A percentile compares a stretch with the other conserved stretches of the same genome.
phyloP scores from a whole-genome alignment of 1,284 basidiomycete species.

The Apiotrichum laibachii region DNA sequence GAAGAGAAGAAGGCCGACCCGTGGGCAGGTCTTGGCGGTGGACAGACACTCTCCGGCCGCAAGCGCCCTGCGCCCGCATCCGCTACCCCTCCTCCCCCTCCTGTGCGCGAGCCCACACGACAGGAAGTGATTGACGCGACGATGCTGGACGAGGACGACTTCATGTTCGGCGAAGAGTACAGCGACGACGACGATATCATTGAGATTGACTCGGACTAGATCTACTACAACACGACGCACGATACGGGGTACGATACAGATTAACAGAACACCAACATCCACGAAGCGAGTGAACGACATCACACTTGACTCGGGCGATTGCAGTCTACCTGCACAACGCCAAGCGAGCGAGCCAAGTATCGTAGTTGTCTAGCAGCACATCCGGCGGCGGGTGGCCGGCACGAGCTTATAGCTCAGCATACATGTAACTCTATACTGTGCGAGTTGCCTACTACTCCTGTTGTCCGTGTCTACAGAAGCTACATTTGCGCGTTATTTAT shows the following conservation, averaged over 20 bases:
- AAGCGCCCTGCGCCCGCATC: conserved; percentile 11
- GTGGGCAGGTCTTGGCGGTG: conserved; percentile 47
- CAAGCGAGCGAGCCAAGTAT: not conserved
- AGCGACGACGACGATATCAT: conserved; percentile 38
- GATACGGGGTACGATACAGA: not conserved
- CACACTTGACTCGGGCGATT: not conserved
- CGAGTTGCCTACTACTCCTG: too few species aligned
- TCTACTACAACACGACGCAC: not conserved
- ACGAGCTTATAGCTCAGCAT: conserved; percentile 4
- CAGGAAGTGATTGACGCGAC: conserved; percentile 44
- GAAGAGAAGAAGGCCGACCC: conserved; percentile 38
- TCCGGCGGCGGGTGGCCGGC: not conserved
- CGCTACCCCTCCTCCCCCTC: conserved; percentile 1
- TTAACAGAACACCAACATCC: too few species aligned
- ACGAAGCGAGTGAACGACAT: not conserved
- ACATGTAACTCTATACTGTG: conserved; percentile 18
- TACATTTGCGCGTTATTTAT: not conserved
- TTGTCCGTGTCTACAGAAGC: not conserved
- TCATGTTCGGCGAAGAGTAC: conserved; percentile 37
- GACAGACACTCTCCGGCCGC: conserved; percentile 35
- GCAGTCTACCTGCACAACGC: not conserved
- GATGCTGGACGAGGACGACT: conserved; percentile 48
- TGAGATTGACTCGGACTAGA: conserved; percentile 48
- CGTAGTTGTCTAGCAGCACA: not conserved
- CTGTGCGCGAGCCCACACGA: conserved; percentile 7